These are phyloP conservation scores for Bertia moriformis DNA, from an alignment of 2,329 filamentous ascomycete species.

Conservation along the genomic window DNA sequence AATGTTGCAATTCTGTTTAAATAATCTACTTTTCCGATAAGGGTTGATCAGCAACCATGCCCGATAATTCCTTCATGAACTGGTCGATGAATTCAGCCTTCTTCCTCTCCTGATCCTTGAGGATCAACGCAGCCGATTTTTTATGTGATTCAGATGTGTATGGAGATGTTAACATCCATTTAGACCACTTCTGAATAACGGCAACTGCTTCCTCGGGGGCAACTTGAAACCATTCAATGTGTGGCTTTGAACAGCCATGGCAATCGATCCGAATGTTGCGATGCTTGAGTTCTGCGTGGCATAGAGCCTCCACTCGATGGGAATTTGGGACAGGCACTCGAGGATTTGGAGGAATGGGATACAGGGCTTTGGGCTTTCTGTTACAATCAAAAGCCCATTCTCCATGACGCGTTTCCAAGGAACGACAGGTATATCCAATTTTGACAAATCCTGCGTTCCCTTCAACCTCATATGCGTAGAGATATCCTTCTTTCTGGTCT, in stretches of 20 bases:
- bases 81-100: background rate
- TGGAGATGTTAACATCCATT: conserved; percentile 2
- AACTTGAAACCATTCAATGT: conserved; percentile 3
- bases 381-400: background rate
- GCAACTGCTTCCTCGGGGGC: conserved; percentile 1
- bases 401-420: background rate
- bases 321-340: background rate
- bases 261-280: conserved; percentile 2
- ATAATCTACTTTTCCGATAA: too few species aligned
- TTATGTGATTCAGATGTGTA: conserved; percentile 1
- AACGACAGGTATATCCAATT: background rate
- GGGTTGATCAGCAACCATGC: background rate
- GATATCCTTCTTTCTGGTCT: conserved; percentile 1
- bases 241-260: conserved; percentile 2
- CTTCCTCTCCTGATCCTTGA: background rate
- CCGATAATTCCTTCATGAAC: background rate
- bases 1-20: too few species aligned
- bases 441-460: conserved; percentile 3
- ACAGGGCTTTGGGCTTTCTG: background rate
- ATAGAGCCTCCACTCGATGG: conserved; percentile 2
- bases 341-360: background rate
- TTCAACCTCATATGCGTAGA: conserved; percentile 3
- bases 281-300: conserved; percentile 3
- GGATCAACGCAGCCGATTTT: background rate
- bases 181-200: conserved; percentile 3